phyloP scores from a whole-genome alignment of 169 alveolate species.

The Plasmodium relictum region DNA sequence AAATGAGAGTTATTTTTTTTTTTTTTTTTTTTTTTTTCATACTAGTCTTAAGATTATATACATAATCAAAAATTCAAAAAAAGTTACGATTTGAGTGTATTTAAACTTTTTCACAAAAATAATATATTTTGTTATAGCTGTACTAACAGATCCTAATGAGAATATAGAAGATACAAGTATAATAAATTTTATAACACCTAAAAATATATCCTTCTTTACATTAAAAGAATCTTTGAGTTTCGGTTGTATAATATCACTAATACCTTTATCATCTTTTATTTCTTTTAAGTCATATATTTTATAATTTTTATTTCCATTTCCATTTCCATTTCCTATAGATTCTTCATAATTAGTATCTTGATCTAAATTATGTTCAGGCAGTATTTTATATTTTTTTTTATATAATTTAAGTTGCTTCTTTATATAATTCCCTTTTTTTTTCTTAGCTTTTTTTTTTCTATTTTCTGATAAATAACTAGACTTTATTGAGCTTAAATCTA shows the following conservation, averaged over 20 bases:
- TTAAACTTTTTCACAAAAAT: conserved; percentile 61
- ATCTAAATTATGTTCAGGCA: conserved; percentile 64
- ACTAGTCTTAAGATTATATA: conserved; percentile 26
- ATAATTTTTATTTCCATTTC: conserved; percentile 23
- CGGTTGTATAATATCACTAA: conserved; percentile 17
- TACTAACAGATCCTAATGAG: conserved; percentile 46
- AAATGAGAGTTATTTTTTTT: not conserved
- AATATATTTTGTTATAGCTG: conserved; percentile 57
- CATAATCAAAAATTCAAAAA: conserved; percentile 42
- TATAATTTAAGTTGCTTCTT: conserved; percentile 42
- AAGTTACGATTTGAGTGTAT: conserved; percentile 54
- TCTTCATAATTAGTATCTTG: conserved; percentile 71
- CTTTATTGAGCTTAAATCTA: conserved; percentile 51
- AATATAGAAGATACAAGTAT: conserved; percentile 41
- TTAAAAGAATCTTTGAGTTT: conserved; percentile 15
- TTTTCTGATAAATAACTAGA: conserved; percentile 58
- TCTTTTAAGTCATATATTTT: conserved; percentile 42
- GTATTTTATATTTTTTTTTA: conserved; percentile 61
- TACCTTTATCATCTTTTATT: conserved; percentile 50
- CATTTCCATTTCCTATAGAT: conserved; percentile 41
- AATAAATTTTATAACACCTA: conserved; percentile 46
- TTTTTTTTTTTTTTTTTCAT: not conserved
- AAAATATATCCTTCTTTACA: conserved; percentile 34
- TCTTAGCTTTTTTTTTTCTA: conserved; percentile 50
- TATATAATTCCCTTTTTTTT: conserved; percentile 30